phyloP scores from a whole-genome alignment of 2,329 filamentous ascomycete genomes.

The Fusarium vanettenii region DNA sequence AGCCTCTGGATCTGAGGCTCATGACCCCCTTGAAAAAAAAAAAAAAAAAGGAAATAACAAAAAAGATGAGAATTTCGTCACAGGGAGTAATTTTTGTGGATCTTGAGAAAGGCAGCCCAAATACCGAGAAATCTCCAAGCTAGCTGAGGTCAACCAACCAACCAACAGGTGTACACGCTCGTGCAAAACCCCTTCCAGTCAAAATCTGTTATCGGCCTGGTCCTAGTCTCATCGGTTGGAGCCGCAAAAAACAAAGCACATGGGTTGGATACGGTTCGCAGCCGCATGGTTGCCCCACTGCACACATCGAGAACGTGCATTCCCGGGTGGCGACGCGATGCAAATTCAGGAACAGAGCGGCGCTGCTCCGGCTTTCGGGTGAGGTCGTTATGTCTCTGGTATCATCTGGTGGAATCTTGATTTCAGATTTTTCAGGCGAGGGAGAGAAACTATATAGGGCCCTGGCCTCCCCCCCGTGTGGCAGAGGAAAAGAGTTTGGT shows the following conservation, averaged over 20 bases:
- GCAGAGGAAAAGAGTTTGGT: background rate
- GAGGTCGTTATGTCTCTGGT: conserved; percentile 4
- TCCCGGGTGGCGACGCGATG: conserved; percentile 3
- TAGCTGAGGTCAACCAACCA: background rate
- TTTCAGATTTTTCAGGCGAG: background rate
- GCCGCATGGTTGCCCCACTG: conserved; percentile 13
- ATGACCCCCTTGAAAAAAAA: background rate
- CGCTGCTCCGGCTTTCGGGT: conserved; percentile 30
- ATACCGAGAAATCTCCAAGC: conserved; percentile 43
- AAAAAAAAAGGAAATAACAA: conserved; percentile 10
- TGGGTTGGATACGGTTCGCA: conserved; percentile 18
- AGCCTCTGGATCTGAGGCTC: conserved; percentile 20
- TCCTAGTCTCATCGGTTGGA: conserved; percentile 28
- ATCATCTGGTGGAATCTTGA: background rate
- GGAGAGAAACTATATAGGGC: conserved; percentile 31
- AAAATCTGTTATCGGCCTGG: conserved; percentile 2
- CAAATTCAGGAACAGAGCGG: conserved; percentile 17
- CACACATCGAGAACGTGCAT: background rate
- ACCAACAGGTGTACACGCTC: background rate
- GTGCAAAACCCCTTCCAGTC: background rate
- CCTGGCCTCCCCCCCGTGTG: conserved; percentile 8
- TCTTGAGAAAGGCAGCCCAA: conserved; percentile 12
- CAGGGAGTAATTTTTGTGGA: conserved; percentile 8
- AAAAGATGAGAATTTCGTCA: conserved; percentile 16
- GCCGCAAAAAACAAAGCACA: conserved; percentile 20